Evolutionary conservation across 1,284 basidiomycete genomes (phyloP), one percentile per base, ranked within the genome.

Genomic region (Puccinia hordei): DNA sequence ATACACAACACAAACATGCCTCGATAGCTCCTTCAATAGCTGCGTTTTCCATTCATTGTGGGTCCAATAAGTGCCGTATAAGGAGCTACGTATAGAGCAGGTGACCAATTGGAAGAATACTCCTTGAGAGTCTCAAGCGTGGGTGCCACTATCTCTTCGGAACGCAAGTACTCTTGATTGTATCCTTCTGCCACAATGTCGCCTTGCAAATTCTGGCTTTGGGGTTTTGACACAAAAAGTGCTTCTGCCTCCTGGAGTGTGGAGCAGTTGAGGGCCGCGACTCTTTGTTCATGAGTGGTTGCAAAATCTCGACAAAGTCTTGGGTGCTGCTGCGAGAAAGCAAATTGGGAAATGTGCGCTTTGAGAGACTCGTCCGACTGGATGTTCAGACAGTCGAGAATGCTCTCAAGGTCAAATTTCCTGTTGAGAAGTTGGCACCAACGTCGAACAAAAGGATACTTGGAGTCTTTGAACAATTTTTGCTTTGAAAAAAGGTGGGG

Each of bases 131-230:
- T n/a, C n/a, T n/a, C n/a, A n/a, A n/a, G n/a, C n/a, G n/a, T n/a
- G n/a, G n/a, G n/a, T n/a, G n/a, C n/a, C n/a, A n/a, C n/a, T n/a
- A n/a, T n/a, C n/a, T n/a, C n/a, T n/a, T n/a, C n/a, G n/a, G n/a
- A n/a, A n/a, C n/a, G n/a, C n/a, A n/a, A n/a, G n/a, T n/a, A n/a
- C n/a, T n/a, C n/a, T n/a, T n/a, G n/a, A n/a, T n/a, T n/a, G n/a
- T n/a, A n/a, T n/a, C n/a, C 55, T 27, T 57, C 55, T 27, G 22
- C 55, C 55, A 57, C 55, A 27, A 57, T 57, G 24, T 57, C 55
- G 55, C 55, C 24, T 57, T 57, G 55, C 22, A 57, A 9, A 57
- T 5, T 57, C 6, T 57, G 6, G 6, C 4, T 24, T 22, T 57
- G 15, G 9, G 55, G 19, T 57, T 27, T 27, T 57, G n/a, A 5